Conservation (phyloP, 495 filamentous ascomycete species). For the Xylaria scruposa region DNA sequence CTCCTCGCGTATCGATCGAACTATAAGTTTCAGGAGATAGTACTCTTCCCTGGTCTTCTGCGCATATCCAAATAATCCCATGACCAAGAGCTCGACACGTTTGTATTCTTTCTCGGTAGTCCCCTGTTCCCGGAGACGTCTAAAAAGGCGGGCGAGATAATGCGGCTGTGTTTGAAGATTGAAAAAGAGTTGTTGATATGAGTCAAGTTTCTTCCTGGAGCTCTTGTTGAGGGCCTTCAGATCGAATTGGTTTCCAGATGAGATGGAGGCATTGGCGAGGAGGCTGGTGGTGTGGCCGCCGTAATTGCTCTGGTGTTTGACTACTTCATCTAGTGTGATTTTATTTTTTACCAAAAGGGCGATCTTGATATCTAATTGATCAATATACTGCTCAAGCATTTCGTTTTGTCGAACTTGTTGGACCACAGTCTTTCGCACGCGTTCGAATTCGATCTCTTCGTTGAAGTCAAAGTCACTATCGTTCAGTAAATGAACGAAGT, state of each 20-base stretch:
- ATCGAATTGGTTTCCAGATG: conserved; percentile 91
- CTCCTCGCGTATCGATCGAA: conserved; percentile 83
- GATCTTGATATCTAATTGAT: conserved; percentile 98
- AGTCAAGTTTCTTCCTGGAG: conserved; percentile 90
- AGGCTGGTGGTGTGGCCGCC: conserved; percentile 89
- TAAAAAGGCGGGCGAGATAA: conserved; percentile 89
- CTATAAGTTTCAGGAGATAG: conserved; percentile 89
- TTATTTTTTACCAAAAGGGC: conserved; percentile 98
- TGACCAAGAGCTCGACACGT: conserved; percentile 88
- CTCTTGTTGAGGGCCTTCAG: conserved; percentile 97
- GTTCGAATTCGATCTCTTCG: conserved; percentile 95
- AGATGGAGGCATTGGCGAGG: conserved; percentile 83
- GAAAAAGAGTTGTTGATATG: conserved; percentile 98
- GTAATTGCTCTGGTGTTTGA: conserved; percentile 95
- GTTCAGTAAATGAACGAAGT: conserved; percentile 96
- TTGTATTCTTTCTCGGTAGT: conserved; percentile 92
- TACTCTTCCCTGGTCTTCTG: conserved; percentile 97
- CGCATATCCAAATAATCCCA: conserved; percentile 96
- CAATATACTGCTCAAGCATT: conserved; percentile 95
- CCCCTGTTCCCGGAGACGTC: conserved; percentile 79
- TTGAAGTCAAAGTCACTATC: conserved; percentile 99
- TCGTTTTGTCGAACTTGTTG: conserved; percentile 98
- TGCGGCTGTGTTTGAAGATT: conserved; percentile 95
- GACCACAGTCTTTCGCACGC: conserved; percentile 89
- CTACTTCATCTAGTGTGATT: conserved; percentile 97